phyloP scores from a whole-genome alignment of 257 asterid genomes.

The Schizonepeta tenuifolia region DNA sequence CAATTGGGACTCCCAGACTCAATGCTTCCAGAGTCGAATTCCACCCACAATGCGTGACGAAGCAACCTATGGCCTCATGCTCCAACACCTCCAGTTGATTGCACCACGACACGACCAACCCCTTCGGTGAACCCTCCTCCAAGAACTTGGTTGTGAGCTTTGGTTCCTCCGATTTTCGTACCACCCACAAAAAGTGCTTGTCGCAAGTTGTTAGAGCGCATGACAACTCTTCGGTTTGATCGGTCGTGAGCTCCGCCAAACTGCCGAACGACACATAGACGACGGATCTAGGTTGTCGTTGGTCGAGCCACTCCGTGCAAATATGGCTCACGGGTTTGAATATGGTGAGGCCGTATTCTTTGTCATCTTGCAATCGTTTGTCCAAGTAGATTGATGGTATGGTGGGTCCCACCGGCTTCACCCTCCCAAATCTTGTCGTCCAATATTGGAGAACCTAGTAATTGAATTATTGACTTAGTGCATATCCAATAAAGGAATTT shows the following conservation, averaged over 20 bases:
- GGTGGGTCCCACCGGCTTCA: conserved; percentile 32
- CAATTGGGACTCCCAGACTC: conserved; percentile 26
- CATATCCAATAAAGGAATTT: no score
- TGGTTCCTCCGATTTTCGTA: conserved; percentile 32
- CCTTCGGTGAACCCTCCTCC: conserved; percentile 8
- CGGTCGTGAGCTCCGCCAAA: not conserved
- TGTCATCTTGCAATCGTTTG: conserved; percentile 29
- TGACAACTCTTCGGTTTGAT: conserved; percentile 34
- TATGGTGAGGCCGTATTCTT: conserved; percentile 15
- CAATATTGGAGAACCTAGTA: conserved; percentile 3
- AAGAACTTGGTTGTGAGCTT: conserved; percentile 18
- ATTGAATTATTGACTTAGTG: no score
- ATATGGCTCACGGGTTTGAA: not conserved
- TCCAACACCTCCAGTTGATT: conserved; percentile 33
- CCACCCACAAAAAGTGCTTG: conserved; percentile 41
- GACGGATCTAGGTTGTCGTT: conserved; percentile 19
- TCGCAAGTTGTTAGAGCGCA: conserved; percentile 15
- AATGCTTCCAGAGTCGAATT: conserved; percentile 44
- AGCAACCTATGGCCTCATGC: conserved; percentile 39
- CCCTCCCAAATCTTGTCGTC: conserved; percentile 6
- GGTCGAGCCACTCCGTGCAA: conserved; percentile 28
- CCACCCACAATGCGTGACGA: conserved; percentile 43
- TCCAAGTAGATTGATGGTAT: conserved; percentile 33
- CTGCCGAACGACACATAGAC: conserved; percentile 39
- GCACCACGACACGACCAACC: conserved; percentile 20